Percentiles rank a stretch among this genome's conserved stretches.
These are phyloP conservation scores for Rhododendron ovatum DNA, from an alignment of 148 eudicot species.

Conservation along the genomic window DNA sequence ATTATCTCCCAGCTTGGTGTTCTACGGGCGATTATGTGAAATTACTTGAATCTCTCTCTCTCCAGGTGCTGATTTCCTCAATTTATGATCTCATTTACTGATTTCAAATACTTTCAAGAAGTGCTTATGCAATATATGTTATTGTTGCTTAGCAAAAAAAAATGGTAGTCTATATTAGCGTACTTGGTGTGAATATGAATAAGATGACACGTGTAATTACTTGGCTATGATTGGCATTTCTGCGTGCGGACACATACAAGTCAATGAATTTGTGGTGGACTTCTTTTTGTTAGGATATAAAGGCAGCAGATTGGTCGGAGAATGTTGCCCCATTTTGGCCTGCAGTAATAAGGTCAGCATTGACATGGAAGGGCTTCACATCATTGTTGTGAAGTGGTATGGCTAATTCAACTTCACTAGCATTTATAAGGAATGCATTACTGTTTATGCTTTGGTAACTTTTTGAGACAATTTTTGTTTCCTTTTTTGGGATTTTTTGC, in stretches of 20 bases:
- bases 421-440: neutral
- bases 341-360: conserved; percentile 85
- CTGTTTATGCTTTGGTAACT: neutral
- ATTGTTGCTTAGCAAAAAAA: neutral
- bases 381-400: conserved; percentile 77
- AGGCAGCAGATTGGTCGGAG: conserved; percentile 80
- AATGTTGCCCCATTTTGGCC: conserved; percentile 98
- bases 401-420: neutral
- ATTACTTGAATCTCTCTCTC: conserved; percentile 66
- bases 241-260: neutral
- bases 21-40: conserved; percentile 82
- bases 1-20: conserved; percentile 93
- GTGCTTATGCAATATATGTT: neutral
- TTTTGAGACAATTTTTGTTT: neutral
- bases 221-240: neutral
- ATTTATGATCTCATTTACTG: neutral
- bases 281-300: conserved; percentile 57
- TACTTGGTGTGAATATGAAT: neutral
- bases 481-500: no score
- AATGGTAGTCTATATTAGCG: neutral
- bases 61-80: conserved; percentile 46
- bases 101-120: neutral
- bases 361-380: conserved; percentile 85
- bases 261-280: neutral
- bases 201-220: neutral